These are phyloP conservation scores for Ogataea henricii DNA, from an alignment of 805 yeast species.

Conservation along the genomic window DNA sequence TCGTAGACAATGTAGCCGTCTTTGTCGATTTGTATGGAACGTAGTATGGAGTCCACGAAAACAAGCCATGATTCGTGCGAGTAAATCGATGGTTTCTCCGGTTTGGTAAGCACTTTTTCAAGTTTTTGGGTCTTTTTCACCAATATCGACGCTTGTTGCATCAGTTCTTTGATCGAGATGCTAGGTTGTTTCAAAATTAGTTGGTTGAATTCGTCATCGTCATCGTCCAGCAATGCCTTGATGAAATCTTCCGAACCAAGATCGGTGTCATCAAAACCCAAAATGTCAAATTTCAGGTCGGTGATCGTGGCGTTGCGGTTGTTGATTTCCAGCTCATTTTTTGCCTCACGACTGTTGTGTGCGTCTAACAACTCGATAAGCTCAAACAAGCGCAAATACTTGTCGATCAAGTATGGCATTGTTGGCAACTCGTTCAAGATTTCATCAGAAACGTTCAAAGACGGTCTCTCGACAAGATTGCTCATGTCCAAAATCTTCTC, in stretches of 20 bases:
- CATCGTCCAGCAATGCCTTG: slow-evolving; percentile 40
- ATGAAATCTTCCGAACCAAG: slow-evolving; percentile 64
- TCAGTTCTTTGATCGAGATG: slow-evolving; percentile 25
- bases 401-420: slow-evolving; percentile 69
- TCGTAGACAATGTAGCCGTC: slow-evolving; percentile 22
- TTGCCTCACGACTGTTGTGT: slow-evolving; percentile 18
- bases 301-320: slow-evolving; percentile 21
- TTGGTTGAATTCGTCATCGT: slow-evolving; percentile 30
- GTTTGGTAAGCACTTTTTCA: slow-evolving; percentile 19
- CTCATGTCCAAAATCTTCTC: slow-evolving; percentile 58
- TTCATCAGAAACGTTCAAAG: slow-evolving; percentile 53
- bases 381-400: slow-evolving; percentile 60
- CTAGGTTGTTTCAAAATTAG: slow-evolving; percentile 23
- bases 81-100: slow-evolving; percentile 29
- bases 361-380: slow-evolving; percentile 48
- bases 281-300: slow-evolving; percentile 37
- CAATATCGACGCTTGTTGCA: slow-evolving; percentile 29
- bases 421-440: slow-evolving; percentile 62
- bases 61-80: slow-evolving; percentile 22
- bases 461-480: slow-evolving; percentile 58
- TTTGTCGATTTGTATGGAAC: slow-evolving; percentile 18
- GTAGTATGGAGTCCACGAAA: slow-evolving; percentile 20
- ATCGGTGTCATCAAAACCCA: slow-evolving; percentile 54
- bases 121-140: slow-evolving; percentile 22
- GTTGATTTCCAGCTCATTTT: slow-evolving; percentile 21